Evolutionary conservation across 805 yeast genomes (phyloP).

Genomic region (Saccharomycopsis malanga): DNA sequence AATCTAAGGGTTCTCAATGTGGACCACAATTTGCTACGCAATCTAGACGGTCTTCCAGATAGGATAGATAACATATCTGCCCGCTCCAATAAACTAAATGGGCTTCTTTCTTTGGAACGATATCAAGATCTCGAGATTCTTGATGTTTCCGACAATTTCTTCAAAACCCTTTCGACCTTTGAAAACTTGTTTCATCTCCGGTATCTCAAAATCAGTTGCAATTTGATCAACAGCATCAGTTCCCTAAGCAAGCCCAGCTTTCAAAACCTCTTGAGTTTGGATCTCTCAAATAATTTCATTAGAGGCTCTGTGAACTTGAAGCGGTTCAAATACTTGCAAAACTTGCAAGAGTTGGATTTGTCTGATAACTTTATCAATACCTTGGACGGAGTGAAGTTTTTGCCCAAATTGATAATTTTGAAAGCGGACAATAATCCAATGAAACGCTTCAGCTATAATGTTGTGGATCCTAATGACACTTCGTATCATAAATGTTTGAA

Average conservation of each 20-base stretch:
- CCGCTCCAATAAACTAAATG: constrained; percentile 30
- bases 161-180: constrained; percentile 30
- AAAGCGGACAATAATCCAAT: constrained; percentile 19
- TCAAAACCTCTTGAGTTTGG: constrained; percentile 27
- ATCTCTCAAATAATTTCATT: constrained; percentile 23
- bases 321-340: constrained; percentile 26
- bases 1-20: constrained; percentile 32
- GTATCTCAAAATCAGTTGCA: constrained; percentile 25
- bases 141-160: constrained; percentile 29
- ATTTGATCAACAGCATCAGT: constrained; percentile 29
- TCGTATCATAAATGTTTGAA: constrained; percentile 10
- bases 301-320: constrained; percentile 29
- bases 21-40: constrained; percentile 34
- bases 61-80: constrained; percentile 30
- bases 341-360: constrained; percentile 26
- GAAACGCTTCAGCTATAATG: constrained; percentile 6
- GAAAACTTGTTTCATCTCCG: constrained; percentile 33
- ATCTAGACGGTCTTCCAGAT: constrained; percentile 35
- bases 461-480: constrained; percentile 4
- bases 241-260: constrained; percentile 24
- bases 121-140: constrained; percentile 30
- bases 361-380: constrained; percentile 32
- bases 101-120: constrained; percentile 25
- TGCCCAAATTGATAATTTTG: constrained; percentile 31
- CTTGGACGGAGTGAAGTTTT: constrained; percentile 29